These are phyloP conservation scores for Gloeostereum incarnatum DNA, from an alignment of 768 basidiomycete genomes.

Conservation along the genomic window DNA sequence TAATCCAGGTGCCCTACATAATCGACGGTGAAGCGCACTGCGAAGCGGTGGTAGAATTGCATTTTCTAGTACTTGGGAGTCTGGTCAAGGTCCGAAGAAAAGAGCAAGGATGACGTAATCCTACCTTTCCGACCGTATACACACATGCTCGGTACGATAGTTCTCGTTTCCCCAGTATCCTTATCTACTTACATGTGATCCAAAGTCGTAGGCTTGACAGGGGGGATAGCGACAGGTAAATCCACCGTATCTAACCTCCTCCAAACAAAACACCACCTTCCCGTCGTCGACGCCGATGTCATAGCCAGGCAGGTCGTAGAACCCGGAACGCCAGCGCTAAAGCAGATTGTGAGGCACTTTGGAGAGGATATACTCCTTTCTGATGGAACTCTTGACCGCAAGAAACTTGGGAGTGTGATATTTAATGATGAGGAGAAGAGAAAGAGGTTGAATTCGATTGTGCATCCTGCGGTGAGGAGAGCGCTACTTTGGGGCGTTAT, in stretches of 20 bases:
- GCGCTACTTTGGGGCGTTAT: conserved; percentile 68
- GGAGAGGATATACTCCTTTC: conserved; percentile 56
- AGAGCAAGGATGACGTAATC: too few relatives aligned
- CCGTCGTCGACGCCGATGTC: conserved; percentile 90
- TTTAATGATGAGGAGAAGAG: conserved; percentile 73
- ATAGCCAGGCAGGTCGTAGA: conserved; percentile 80
- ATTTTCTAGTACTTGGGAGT: too few relatives aligned
- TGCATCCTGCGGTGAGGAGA: conserved; percentile 84
- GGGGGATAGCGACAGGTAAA: conserved; percentile 95
- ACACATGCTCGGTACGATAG: too few relatives aligned
- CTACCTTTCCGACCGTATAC: too few relatives aligned
- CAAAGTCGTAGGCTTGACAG: conserved; percentile 96
- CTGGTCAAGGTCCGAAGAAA: too few relatives aligned
- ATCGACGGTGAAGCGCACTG: too few relatives aligned
- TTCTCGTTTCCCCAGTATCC: too few relatives aligned
- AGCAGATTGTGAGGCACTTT: conserved; percentile 59
- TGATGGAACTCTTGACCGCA: conserved; percentile 73
- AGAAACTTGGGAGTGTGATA: conserved; percentile 74
- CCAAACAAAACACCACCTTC: conserved; percentile 46
- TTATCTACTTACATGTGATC: too few relatives aligned
- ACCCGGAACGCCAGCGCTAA: conserved; percentile 71
- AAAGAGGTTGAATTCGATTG: conserved; percentile 68
- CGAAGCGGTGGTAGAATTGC: too few relatives aligned
- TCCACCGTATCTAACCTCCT: conserved; percentile 82
- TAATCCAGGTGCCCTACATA: too few relatives aligned